Evolutionary conservation across 305 asterid species (phyloP).

Genomic region (Plantago coronopus): DNA sequence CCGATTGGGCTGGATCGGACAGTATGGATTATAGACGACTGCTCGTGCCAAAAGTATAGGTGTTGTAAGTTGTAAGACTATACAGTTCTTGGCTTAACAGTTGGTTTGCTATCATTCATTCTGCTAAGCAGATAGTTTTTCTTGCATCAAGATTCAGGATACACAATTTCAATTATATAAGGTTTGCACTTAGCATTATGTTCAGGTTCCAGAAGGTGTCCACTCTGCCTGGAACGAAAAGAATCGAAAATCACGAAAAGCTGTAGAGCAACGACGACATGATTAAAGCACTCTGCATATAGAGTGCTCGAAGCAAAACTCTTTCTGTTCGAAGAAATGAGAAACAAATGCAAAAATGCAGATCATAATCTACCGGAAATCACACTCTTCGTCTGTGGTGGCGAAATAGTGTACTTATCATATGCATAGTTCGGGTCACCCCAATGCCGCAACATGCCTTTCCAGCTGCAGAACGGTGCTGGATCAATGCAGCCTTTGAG

Average conservation of each 20-base stretch:
- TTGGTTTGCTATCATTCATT: too few species aligned
- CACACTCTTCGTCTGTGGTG: slow-evolving; percentile 37
- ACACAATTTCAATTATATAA: neutral
- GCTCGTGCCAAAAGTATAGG: too few species aligned
- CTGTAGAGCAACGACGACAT: neutral
- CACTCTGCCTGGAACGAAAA: neutral
- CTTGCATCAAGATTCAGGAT: neutral
- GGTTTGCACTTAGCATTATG: neutral
- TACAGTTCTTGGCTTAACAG: too few species aligned
- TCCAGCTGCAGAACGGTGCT: slow-evolving; percentile 44
- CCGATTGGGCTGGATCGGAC: too few species aligned
- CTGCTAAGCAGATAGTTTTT: neutral
- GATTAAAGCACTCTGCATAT: neutral
- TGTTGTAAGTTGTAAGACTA: too few species aligned
- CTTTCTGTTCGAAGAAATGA: neutral
- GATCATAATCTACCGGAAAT: slow-evolving; percentile 22
- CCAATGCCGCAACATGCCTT: slow-evolving; percentile 57
- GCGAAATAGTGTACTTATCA: slow-evolving; percentile 23
- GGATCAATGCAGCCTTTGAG: slow-evolving; percentile 43
- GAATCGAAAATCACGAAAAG: neutral
- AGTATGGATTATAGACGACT: too few species aligned
- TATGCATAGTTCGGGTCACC: slow-evolving; percentile 61
- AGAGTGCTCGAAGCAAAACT: neutral
- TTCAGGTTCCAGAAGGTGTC: neutral
- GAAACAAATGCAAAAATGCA: neutral